phyloP scores from a whole-genome alignment of 2,329 filamentous ascomycete genomes.

The Canariomyces notabilis region DNA sequence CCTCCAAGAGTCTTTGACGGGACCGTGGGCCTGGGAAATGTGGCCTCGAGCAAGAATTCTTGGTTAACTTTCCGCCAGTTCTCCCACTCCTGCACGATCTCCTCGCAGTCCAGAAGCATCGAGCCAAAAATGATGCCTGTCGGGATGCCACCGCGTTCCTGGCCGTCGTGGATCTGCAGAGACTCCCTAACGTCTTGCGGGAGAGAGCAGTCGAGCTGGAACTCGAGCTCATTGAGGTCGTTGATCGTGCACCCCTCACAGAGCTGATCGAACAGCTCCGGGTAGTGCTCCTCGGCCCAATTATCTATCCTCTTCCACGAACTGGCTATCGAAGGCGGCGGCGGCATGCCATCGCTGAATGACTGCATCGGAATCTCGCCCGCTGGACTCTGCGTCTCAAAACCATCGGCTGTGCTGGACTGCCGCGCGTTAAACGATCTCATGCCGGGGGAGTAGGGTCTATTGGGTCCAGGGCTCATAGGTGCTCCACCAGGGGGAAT shows the following conservation, averaged over 20 bases:
- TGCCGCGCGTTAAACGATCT: slow-evolving; percentile 69
- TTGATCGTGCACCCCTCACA: slow-evolving; percentile 89
- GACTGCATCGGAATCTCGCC: slow-evolving; percentile 96
- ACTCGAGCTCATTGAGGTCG: slow-evolving; percentile 93
- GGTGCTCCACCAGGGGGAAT: slow-evolving; percentile 43
- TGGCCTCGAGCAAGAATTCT: slow-evolving; percentile 65
- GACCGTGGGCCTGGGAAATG: slow-evolving; percentile 53
- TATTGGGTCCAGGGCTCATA: slow-evolving; percentile 53
- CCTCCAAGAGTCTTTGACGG: slow-evolving; percentile 70
- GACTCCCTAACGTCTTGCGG: slow-evolving; percentile 93
- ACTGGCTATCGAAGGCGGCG: slow-evolving; percentile 79
- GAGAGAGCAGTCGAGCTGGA: slow-evolving; percentile 89
- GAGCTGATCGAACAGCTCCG: slow-evolving; percentile 88
- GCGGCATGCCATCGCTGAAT: slow-evolving; percentile 86
- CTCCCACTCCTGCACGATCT: slow-evolving; percentile 95
- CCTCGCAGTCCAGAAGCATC: slow-evolving; percentile 97
- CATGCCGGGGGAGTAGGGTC: slow-evolving; percentile 86
- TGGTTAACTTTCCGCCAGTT: slow-evolving; percentile 94
- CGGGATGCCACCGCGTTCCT: slow-evolving; percentile 85
- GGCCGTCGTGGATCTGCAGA: slow-evolving; percentile 86
- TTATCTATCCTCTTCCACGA: slow-evolving; percentile 92
- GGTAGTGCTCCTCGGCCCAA: slow-evolving; percentile 93
- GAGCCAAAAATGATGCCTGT: slow-evolving; percentile 89
- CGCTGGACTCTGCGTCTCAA: slow-evolving; percentile 62
- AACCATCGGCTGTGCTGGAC: slow-evolving; percentile 57